A percentile compares a stretch with the other conserved stretches of the same genome.
Evolutionary conservation across 2,329 filamentous ascomycete species (phyloP).

Genomic region (Fusarium sp.): DNA sequence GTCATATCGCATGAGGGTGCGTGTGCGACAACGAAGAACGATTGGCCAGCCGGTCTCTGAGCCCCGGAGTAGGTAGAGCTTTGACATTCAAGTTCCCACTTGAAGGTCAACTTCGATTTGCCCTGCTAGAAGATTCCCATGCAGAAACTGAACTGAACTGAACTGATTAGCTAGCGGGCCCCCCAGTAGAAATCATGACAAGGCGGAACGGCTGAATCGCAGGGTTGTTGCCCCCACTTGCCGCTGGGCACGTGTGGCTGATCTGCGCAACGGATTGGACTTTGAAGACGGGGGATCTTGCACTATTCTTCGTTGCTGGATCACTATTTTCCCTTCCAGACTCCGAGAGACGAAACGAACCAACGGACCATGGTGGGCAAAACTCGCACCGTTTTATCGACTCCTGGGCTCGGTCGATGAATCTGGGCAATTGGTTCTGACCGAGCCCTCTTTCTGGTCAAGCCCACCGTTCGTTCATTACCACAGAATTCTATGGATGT

Average conservation of each 20-base stretch:
- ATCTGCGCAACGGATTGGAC: conserved; percentile 37
- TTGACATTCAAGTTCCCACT: not conserved
- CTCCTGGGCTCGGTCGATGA: conserved; percentile 30
- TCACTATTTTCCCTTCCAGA: not conserved
- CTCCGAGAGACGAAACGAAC: not conserved
- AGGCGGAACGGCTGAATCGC: conserved; percentile 15
- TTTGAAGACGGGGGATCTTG: conserved; percentile 4
- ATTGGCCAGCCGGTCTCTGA: conserved; percentile 27
- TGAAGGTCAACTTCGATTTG: not conserved
- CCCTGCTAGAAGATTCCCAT: not conserved
- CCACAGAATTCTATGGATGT: not conserved
- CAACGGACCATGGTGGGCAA: not conserved
- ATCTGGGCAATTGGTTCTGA: conserved; percentile 34
- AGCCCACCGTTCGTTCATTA: not conserved
- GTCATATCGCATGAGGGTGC: conserved; percentile 18
- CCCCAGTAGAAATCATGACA: not conserved
- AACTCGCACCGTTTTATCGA: not conserved
- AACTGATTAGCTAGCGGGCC: conserved; percentile 19
- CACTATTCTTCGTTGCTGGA: not conserved
- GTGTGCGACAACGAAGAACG: conserved; percentile 23
- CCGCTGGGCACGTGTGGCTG: conserved; percentile 33
- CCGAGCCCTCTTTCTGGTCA: conserved; percentile 30
- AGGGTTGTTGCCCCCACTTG: conserved; percentile 29
- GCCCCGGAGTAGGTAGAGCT: conserved; percentile 3
- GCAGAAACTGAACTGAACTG: not conserved